Evolutionary conservation across 2,329 filamentous ascomycete genomes (phyloP), one percentile per base, ranked within the genome.

Genomic region (Peltaster fructicola): DNA sequence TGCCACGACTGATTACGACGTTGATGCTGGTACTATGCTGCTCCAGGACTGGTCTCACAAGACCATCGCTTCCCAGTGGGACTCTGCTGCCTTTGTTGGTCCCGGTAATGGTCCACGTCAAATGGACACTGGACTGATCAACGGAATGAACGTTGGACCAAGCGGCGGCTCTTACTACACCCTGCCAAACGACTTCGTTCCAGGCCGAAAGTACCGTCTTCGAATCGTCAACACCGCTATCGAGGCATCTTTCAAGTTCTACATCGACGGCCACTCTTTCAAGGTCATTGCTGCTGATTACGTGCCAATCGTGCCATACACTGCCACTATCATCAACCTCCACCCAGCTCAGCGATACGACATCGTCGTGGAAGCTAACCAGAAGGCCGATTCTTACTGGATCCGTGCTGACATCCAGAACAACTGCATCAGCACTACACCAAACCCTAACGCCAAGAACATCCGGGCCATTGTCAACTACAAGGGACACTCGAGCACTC

Each of bases 251-350:
- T 45, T 53, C 29, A 41, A 48, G 20, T 46, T 55, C 14, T 40
- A 40, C 4, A 37, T 55, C 19, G 53, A 58, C 25, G 43, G 45
- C 6, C 56, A 61, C 28, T 35, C 40, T 5, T 50, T 61, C 27
- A 48, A 48, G 7, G 53, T 61, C 20, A 50, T 61, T 20, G 45
- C 51, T 2, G 41, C 48, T 3, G 56, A 60, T 25, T 52, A 58
- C 20, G 46, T 53, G 5, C 55, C 56, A 1, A 48, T 59, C 24
- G 42, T 47, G 15, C 56, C 56, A 3, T 57, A 51, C 30, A 38
- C 33, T 16, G 47, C 52, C 1, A 36, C 43, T 7, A 46, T 43
- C 3, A 29, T 56, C 6, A 33, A 35, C 14, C 42, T 57, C 20
- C 43, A 43, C 26, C 50, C 51, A 31, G 51, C 50, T 14, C 45